Evolutionary conservation across 2,329 filamentous ascomycete species (phyloP).

Genomic region (Metarhizium sp.): DNA sequence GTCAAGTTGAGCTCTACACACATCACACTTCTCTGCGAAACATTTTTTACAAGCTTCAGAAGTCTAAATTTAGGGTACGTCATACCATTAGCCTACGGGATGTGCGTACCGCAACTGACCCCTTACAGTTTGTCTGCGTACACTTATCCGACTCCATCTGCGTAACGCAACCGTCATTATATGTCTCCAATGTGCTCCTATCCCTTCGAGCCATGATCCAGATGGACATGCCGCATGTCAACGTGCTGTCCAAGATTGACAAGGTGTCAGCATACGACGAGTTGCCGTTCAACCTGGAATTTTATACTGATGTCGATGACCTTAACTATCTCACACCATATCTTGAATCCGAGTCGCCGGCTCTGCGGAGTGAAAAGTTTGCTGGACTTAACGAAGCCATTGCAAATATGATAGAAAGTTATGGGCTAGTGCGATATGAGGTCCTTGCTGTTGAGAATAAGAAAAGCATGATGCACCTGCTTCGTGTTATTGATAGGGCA

Average conservation of each 20-base stretch:
- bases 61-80: conserved; percentile 76
- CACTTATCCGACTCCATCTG: conserved; percentile 93
- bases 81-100: not conserved
- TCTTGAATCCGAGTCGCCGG: conserved; percentile 69
- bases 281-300: conserved; percentile 91
- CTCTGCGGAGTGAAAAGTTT: conserved; percentile 65
- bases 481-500: conserved; percentile 83
- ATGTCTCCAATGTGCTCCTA: conserved; percentile 87
- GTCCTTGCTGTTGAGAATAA: conserved; percentile 95
- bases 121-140: conserved; percentile 70
- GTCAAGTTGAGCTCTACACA: conserved; percentile 94
- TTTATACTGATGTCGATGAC: conserved; percentile 95
- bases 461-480: conserved; percentile 86
- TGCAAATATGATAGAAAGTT: conserved; percentile 77
- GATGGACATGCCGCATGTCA: conserved; percentile 92
- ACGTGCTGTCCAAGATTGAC: conserved; percentile 96
- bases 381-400: conserved; percentile 78
- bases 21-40: conserved; percentile 88
- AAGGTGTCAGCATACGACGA: conserved; percentile 78
- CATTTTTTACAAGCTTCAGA: conserved; percentile 84
- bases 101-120: conserved; percentile 19
- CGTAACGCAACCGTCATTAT: conserved; percentile 85
- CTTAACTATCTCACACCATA: conserved; percentile 73
- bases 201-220: conserved; percentile 95
- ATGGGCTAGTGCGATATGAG: conserved; percentile 84